A percentile compares a stretch with the other conserved stretches of the same genome.
Conservation (phyloP, 1,284 basidiomycete genomes). For the Phellopilus nigrolimitatus region DNA sequence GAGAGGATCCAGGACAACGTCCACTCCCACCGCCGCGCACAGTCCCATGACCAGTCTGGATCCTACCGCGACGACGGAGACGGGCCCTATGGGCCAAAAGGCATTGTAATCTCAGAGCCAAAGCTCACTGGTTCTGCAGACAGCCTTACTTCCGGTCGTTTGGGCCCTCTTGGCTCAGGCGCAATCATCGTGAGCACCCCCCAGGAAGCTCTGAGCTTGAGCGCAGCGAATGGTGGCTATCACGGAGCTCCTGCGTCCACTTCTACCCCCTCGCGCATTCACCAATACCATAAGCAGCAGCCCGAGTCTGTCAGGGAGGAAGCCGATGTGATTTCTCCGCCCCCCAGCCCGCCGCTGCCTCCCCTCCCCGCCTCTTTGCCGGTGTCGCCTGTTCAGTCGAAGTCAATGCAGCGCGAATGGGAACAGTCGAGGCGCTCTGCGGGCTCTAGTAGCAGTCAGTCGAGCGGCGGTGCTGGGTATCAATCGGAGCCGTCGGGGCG, state of each 20-base stretch:
- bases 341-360: conserved; percentile 51
- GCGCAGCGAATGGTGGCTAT: conserved; percentile 11
- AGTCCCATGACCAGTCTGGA: not conserved
- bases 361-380: conserved; percentile 27
- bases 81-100: conserved; percentile 33
- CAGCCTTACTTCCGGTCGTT: conserved; percentile 14
- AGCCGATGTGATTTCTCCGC: conserved; percentile 27
- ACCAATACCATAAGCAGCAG: conserved; percentile 27
- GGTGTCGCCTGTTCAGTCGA: not conserved
- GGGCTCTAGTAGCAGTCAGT: conserved; percentile 9
- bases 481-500: not conserved
- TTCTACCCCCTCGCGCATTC: conserved; percentile 22
- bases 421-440: conserved; percentile 2
- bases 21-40: conserved; percentile 18
- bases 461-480: not conserved
- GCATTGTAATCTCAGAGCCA: conserved; percentile 57
- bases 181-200: conserved; percentile 71
- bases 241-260: conserved; percentile 20
- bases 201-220: conserved; percentile 54
- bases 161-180: conserved; percentile 56
- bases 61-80: not conserved
- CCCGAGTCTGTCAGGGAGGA: conserved; percentile 27
- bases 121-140: conserved; percentile 37
- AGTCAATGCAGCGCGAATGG: not conserved
- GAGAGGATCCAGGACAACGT: conserved; percentile 22